Percentiles rank a stretch among this genome's conserved stretches.
These are phyloP conservation scores for Stylosanthes scabra DNA, from an alignment of 331 rosid genomes.

Conservation along the genomic window DNA sequence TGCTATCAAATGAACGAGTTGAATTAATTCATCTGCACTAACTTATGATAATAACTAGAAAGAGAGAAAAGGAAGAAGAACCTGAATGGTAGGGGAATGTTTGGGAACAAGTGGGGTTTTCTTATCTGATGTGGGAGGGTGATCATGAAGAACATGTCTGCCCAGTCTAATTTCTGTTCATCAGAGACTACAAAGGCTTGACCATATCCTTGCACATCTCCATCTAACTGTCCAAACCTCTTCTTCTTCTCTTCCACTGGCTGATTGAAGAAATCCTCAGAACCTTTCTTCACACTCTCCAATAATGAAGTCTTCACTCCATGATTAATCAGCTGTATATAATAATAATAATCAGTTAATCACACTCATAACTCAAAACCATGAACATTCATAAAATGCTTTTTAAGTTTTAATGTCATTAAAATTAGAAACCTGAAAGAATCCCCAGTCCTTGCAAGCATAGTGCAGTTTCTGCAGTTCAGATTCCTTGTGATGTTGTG, in stretches of 20 bases:
- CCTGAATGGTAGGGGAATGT: constrained; percentile 47
- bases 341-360: too few relatives aligned
- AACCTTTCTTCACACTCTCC: constrained; percentile 53
- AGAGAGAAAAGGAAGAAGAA: background rate
- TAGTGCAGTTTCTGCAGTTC: constrained; percentile 39
- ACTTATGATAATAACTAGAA: too few relatives aligned
- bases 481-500: constrained; percentile 16
- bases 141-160: constrained; percentile 33
- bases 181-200: constrained; percentile 51
- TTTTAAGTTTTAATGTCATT: too few relatives aligned
- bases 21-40: too few relatives aligned
- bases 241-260: constrained; percentile 35
- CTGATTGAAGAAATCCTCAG: constrained; percentile 30
- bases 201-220: constrained; percentile 51
- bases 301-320: constrained; percentile 47
- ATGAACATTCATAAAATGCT: too few relatives aligned
- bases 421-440: constrained; percentile 31
- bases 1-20: too few relatives aligned
- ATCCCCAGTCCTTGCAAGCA: constrained; percentile 49
- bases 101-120: constrained; percentile 45
- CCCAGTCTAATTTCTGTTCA: constrained; percentile 58
- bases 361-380: background rate
- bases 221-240: constrained; percentile 29
- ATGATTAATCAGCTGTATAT: constrained; percentile 58
- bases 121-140: constrained; percentile 36